phyloP scores from a whole-genome alignment of 2,329 filamentous ascomycete genomes.

The Aspergillus viridinutans region DNA sequence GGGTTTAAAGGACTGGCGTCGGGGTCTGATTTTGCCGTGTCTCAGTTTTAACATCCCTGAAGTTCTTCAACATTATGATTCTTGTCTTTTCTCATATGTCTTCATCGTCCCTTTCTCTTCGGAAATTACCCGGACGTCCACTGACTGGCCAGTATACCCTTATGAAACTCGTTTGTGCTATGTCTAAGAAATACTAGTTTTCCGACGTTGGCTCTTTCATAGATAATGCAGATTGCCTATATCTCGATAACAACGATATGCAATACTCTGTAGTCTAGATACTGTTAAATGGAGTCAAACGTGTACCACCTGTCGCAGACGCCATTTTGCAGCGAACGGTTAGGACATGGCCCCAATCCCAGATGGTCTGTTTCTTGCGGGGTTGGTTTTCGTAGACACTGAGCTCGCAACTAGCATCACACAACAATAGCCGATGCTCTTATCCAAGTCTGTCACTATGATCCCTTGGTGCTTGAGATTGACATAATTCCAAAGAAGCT shows the following conservation, averaged over 20 bases:
- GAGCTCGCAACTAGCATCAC: too few relatives aligned
- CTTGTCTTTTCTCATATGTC: background rate
- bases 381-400: too few relatives aligned
- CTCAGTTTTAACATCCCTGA: background rate
- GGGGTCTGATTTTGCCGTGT: background rate
- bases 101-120: background rate
- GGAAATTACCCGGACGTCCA: background rate
- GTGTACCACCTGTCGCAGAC: too few relatives aligned
- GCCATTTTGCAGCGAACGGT: too few relatives aligned
- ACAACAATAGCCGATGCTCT: too few relatives aligned
- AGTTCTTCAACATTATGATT: background rate
- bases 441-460: too few relatives aligned
- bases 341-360: too few relatives aligned
- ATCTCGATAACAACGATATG: background rate
- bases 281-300: too few relatives aligned
- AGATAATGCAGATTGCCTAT: background rate
- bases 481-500: too few relatives aligned
- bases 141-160: background rate
- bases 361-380: too few relatives aligned
- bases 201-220: background rate
- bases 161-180: background rate
- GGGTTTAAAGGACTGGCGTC: background rate
- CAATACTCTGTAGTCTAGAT: background rate
- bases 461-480: too few relatives aligned
- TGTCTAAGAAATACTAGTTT: background rate